Conservation (phyloP, 1,284 basidiomycete species). For the Fomitopsis betulina region DNA sequence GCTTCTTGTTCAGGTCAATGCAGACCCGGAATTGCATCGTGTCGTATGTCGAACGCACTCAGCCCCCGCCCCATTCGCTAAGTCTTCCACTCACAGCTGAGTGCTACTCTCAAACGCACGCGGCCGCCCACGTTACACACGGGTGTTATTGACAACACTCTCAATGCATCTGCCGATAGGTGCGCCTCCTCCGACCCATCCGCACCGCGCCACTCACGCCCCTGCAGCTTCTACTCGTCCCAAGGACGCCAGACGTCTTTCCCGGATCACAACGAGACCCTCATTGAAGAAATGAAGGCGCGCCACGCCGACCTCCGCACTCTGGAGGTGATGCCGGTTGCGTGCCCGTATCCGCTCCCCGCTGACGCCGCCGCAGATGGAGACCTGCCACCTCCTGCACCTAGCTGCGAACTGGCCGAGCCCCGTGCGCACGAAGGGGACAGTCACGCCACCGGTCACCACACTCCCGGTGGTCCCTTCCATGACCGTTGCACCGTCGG, state of each 20-base stretch:
- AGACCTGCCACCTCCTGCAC: constrained; percentile 75
- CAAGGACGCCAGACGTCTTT: constrained; percentile 81
- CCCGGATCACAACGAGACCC: constrained; percentile 64
- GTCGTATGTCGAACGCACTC: constrained; percentile 14
- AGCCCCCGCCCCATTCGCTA: background rate
- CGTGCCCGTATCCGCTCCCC: constrained; percentile 3
- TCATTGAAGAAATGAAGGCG: constrained; percentile 55
- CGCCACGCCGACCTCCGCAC: constrained; percentile 51
- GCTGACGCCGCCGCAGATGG: constrained; percentile 52
- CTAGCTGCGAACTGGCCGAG: constrained; percentile 56
- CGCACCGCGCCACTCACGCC: constrained; percentile 5
- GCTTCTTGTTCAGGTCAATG: constrained; percentile 25
- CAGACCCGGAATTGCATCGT: constrained; percentile 19
- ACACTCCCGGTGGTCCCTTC: constrained; percentile 40
- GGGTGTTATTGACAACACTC: constrained; percentile 41
- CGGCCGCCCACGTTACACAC: constrained; percentile 35
- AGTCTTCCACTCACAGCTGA: constrained; percentile 34
- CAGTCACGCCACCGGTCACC: constrained; percentile 36
- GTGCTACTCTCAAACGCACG: constrained; percentile 39
- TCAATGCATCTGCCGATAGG: constrained; percentile 80
- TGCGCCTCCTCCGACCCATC: constrained; percentile 19
- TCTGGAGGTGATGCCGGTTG: constrained; percentile 50
- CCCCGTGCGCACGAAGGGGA: constrained; percentile 7
- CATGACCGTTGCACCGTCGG: constrained; percentile 16
- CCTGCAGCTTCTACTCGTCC: constrained; percentile 74